phyloP scores from a whole-genome alignment of 1,284 basidiomycete species.

The Pseudozyma sp. region DNA sequence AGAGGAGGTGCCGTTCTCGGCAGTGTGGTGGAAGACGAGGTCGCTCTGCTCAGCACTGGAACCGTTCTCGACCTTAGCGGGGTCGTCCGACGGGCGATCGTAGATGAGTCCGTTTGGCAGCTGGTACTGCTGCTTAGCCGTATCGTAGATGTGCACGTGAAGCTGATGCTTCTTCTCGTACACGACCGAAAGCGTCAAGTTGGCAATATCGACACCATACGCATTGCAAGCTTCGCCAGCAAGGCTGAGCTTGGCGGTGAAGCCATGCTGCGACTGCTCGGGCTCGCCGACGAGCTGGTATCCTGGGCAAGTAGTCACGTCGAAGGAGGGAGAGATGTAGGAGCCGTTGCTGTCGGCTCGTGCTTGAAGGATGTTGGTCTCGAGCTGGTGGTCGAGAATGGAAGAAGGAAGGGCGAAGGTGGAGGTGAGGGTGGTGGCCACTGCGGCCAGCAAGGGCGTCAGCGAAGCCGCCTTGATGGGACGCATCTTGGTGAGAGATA shows the following conservation, averaged over 20 bases:
- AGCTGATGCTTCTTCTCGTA: constrained; percentile 74
- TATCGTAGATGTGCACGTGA: constrained; percentile 79
- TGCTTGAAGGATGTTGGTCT: constrained; percentile 25
- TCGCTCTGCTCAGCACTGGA: constrained; percentile 51
- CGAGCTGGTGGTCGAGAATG: constrained; percentile 19
- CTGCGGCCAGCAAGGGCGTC: constrained; percentile 31
- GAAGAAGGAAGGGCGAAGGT: constrained; percentile 28
- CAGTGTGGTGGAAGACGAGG: constrained; percentile 75
- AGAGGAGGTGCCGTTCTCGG: constrained; percentile 66
- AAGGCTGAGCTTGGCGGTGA: constrained; percentile 75
- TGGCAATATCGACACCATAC: constrained; percentile 77
- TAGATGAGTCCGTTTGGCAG: constrained; percentile 76
- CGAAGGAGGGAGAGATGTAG: constrained; percentile 32
- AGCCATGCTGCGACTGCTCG: constrained; percentile 68
- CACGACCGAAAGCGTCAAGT: constrained; percentile 76
- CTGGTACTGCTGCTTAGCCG: constrained; percentile 75
- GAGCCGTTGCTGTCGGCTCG: constrained; percentile 18
- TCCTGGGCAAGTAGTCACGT: constrained; percentile 44
- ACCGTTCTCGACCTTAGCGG: constrained; percentile 29
- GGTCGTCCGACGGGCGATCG: constrained; percentile 72
- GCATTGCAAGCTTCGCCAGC: constrained; percentile 77
- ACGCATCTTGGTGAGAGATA: constrained; percentile 22
- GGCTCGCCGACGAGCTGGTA: constrained; percentile 48
- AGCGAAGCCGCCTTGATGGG: constrained; percentile 31
- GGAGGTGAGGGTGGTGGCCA: constrained; percentile 22